Evolutionary conservation across 2,329 filamentous ascomycete genomes (phyloP).

Genomic region (Neurospora sp.): DNA sequence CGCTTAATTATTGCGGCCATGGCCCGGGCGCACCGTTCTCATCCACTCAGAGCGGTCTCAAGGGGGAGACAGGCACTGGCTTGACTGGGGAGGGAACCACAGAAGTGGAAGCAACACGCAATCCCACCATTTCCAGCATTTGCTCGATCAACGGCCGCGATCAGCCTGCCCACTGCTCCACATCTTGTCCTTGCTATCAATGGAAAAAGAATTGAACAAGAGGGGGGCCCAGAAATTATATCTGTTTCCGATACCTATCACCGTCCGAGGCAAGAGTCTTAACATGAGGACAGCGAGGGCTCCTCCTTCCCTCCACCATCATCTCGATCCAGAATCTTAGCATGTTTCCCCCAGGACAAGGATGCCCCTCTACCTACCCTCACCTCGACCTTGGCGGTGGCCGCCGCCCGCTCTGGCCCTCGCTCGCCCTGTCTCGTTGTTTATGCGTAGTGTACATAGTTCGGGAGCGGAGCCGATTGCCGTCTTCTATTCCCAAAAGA

Average conservation of each 20-base stretch:
- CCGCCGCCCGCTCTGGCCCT: not conserved
- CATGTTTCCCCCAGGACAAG: not conserved
- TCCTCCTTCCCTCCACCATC: not conserved
- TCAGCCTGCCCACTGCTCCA: not conserved
- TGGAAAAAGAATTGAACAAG: not conserved
- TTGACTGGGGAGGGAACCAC: not conserved
- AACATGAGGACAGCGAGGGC: not conserved
- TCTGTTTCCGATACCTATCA: not conserved
- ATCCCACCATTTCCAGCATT: not conserved
- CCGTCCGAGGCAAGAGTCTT: not conserved
- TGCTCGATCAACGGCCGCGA: not conserved
- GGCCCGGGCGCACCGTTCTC: not conserved
- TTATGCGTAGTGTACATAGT: not conserved
- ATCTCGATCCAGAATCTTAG: not conserved
- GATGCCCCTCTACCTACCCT: not conserved
- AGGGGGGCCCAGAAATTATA: not conserved
- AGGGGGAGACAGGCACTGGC: not conserved
- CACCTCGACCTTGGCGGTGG: not conserved
- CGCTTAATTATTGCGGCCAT: constrained; percentile 1
- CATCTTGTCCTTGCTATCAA: not conserved
- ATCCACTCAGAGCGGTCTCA: not conserved
- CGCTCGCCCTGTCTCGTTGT: not conserved
- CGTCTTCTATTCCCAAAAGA: not conserved
- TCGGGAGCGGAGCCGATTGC: not conserved
- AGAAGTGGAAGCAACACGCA: not conserved